A percentile compares a stretch with the other conserved stretches of the same genome.
Evolutionary conservation across 306 rosid genomes (phyloP).

Genomic region (Dicorynia guianensis): DNA sequence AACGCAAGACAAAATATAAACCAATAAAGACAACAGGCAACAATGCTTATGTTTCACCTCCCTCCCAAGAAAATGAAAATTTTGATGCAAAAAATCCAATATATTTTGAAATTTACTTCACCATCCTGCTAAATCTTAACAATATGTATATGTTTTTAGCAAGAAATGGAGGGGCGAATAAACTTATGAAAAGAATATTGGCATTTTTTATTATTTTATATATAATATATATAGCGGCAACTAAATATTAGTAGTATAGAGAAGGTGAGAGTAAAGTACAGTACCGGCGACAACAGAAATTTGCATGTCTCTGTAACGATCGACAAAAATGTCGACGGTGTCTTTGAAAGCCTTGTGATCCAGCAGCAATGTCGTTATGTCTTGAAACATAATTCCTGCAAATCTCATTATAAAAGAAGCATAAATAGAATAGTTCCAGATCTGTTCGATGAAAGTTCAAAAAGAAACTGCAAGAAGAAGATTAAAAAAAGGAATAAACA

Average conservation of each 20-base stretch:
- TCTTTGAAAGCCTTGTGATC: slow-evolving; percentile 96
- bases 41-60: not conserved
- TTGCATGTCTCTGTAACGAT: slow-evolving; percentile 97
- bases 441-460: slow-evolving; percentile 27
- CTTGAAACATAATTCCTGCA: slow-evolving; percentile 98
- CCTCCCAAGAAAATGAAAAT: not conserved
- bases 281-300: slow-evolving; percentile 88
- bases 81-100: not conserved
- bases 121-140: not conserved
- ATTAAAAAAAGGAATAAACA: not conserved
- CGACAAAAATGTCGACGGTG: slow-evolving; percentile 95
- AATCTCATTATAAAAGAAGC: not conserved
- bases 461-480: slow-evolving; percentile 1
- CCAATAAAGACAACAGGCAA: not conserved
- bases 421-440: slow-evolving; percentile 1
- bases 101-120: not conserved
- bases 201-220: no score
- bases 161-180: no score
- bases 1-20: no score
- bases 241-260: not conserved
- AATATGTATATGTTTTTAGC: no score
- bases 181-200: no score
- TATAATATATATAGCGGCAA: no score
- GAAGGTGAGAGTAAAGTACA: no score
- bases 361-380: slow-evolving; percentile 95